Base-by-base conservation (phyloP, 208 protist species). In the Angomonas ambiguus region DNA sequence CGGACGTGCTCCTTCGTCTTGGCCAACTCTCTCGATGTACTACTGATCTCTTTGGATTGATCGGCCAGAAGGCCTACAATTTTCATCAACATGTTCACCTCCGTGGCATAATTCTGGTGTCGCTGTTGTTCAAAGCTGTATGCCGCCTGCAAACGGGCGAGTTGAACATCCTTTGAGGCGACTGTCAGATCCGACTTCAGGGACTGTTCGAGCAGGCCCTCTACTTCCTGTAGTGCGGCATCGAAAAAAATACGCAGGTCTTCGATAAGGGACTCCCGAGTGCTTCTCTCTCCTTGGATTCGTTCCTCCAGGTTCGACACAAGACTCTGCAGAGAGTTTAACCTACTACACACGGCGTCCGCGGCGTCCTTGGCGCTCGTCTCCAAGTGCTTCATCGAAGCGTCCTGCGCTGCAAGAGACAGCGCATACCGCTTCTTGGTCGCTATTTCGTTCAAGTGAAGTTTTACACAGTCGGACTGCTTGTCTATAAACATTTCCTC, bases 51-150 rank as follows among this genome's bases (percentile, higher is more conserved):
- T 38, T 71, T 74, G 24, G 73, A 82, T 30, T 72, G 71, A 38
- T 81, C 71, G 3, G 84, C 84, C 16, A 95, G 75, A 25, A 77
- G 49, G 22, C 70, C 72, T 31, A 93, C 77, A 42, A 95, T 76
- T 11, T 71, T 70, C 65, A 93, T 84, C 10, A 95, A 72, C 20
- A 75, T 65, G 20, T 85, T 70, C 11, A 90, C 64, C 63, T 93
- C 82, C 24, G 83, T 70, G 16, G 78, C 61, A 31, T 91, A 79
- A 1, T 76, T 69, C 16, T 67, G 30, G 2, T 72, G 69, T 16
- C 65, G 64, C 24, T 63, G 68, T 67, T 88, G 74, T 48, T 80
- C 79, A 32, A 85, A 79, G 1, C 69, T 11, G 51, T 79, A 68
- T 10, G 74, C 67, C 2, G 82, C 77, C 45, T 76, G 75, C 57